phyloP scores from a whole-genome alignment of 2,329 filamentous ascomycete species.

The Colletotrichum graminicola region DNA sequence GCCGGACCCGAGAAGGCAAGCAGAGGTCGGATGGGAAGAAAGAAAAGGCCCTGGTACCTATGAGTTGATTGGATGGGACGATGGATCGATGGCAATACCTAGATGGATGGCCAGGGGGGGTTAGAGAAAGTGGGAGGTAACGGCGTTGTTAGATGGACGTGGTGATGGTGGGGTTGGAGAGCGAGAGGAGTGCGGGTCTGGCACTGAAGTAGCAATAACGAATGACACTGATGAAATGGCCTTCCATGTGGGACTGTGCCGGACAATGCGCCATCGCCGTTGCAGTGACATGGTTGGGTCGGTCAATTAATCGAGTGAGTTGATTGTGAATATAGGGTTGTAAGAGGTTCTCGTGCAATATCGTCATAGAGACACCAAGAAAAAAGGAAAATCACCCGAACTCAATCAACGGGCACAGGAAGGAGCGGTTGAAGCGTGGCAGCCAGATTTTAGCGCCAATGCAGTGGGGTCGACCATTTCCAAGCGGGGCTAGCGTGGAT shows the following conservation, averaged over 20 bases:
- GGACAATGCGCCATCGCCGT: too few relatives aligned
- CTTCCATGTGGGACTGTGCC: neutral
- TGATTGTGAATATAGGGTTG: too few relatives aligned
- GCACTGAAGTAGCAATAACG: neutral
- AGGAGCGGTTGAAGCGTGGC: constrained; percentile 12
- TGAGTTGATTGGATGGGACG: neutral
- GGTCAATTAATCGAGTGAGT: too few relatives aligned
- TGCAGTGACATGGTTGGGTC: too few relatives aligned
- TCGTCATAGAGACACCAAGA: neutral
- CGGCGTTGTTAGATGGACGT: neutral
- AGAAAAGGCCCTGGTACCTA: too few relatives aligned
- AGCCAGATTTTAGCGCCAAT: constrained; percentile 28
- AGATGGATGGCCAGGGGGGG: neutral
- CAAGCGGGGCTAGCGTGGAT: neutral
- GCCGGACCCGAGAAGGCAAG: neutral
- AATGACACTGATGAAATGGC: neutral
- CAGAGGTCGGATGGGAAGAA: neutral
- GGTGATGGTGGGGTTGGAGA: too few relatives aligned
- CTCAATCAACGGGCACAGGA: neutral
- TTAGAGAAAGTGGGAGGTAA: neutral
- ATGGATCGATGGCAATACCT: neutral
- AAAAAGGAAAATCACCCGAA: neutral
- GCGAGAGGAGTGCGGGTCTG: neutral
- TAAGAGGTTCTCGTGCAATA: too few relatives aligned
- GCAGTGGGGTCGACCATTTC: neutral